phyloP scores from a whole-genome alignment of 805 yeast genomes.

The Candida gorgasii region DNA sequence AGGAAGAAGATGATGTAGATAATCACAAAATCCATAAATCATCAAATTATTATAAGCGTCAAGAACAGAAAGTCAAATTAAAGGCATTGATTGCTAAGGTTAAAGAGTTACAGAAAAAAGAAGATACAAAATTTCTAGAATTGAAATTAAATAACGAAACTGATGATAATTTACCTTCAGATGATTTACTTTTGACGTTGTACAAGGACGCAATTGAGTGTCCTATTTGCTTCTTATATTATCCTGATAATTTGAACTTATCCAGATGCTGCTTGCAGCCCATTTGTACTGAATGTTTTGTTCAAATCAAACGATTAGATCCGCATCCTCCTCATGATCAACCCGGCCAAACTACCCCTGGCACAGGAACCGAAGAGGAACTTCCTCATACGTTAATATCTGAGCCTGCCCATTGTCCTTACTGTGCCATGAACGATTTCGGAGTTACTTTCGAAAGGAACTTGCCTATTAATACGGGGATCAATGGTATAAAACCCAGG shows the following conservation, averaged over 20 bases:
- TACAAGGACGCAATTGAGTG: conserved; percentile 79
- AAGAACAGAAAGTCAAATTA: conserved; percentile 49
- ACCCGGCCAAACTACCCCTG: neutral
- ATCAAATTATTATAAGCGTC: conserved; percentile 46
- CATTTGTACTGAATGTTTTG: conserved; percentile 95
- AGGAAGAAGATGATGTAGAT: conserved; percentile 63
- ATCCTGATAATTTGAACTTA: conserved; percentile 73
- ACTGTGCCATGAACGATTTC: conserved; percentile 84
- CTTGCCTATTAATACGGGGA: conserved; percentile 51
- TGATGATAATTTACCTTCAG: conserved; percentile 31
- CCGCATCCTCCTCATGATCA: conserved; percentile 91
- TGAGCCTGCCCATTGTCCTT: conserved; percentile 91
- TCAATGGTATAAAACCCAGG: conserved; percentile 55
- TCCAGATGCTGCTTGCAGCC: conserved; percentile 92
- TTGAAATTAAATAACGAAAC: conserved; percentile 19
- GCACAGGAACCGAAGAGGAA: conserved; percentile 28
- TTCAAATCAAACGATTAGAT: conserved; percentile 85
- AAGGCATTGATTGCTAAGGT: conserved; percentile 35
- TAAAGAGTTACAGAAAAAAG: conserved; percentile 33
- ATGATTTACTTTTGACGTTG: conserved; percentile 53
- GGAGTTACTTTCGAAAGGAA: conserved; percentile 83
- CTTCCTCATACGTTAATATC: conserved; percentile 68
- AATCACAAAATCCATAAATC: conserved; percentile 59
- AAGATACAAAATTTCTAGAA: conserved; percentile 35
- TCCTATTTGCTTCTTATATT: conserved; percentile 90